phyloP scores from a whole-genome alignment of 257 asterid genomes.

The Penstemon barbatus region DNA sequence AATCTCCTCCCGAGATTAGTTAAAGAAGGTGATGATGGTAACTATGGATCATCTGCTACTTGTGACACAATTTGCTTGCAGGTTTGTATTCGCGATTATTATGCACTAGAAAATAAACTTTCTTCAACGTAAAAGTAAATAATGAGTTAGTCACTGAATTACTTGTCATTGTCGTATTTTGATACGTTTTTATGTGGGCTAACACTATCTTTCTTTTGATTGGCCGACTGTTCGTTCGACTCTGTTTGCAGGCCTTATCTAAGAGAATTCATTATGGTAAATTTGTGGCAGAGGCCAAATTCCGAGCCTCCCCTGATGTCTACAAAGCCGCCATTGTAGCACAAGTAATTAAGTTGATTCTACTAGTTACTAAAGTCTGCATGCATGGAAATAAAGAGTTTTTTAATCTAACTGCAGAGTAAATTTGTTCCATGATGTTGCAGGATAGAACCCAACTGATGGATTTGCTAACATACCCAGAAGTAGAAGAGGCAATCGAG shows the following conservation, averaged over 20 bases:
- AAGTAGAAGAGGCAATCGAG: constrained; percentile 67
- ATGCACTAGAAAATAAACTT: not conserved
- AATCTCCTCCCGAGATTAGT: constrained; percentile 76
- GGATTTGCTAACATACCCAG: constrained; percentile 70
- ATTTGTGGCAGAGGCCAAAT: constrained; percentile 97
- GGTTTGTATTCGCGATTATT: constrained; percentile 38
- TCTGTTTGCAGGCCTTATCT: constrained; percentile 56
- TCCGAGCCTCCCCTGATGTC: constrained; percentile 65
- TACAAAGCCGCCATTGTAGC: constrained; percentile 66
- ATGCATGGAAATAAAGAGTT: not conserved
- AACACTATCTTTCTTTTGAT: not conserved
- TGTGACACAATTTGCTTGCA: constrained; percentile 93
- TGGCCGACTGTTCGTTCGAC: not conserved
- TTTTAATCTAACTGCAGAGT: too few relatives aligned
- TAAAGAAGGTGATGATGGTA: constrained; percentile 82
- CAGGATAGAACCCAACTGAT: constrained; percentile 64
- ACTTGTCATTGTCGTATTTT: not conserved
- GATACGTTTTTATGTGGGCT: too few relatives aligned
- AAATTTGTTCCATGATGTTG: constrained; percentile 12
- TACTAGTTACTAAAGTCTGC: not conserved
- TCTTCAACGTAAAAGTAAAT: too few relatives aligned
- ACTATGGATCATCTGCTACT: constrained; percentile 80
- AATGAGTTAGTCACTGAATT: not conserved
- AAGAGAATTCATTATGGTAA: constrained; percentile 96
- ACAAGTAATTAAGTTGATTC: constrained; percentile 43